Percentiles rank a stretch among this genome's conserved stretches.
Conservation (phyloP, 1,284 basidiomycete genomes). For the Ustilago vetiveriae region DNA sequence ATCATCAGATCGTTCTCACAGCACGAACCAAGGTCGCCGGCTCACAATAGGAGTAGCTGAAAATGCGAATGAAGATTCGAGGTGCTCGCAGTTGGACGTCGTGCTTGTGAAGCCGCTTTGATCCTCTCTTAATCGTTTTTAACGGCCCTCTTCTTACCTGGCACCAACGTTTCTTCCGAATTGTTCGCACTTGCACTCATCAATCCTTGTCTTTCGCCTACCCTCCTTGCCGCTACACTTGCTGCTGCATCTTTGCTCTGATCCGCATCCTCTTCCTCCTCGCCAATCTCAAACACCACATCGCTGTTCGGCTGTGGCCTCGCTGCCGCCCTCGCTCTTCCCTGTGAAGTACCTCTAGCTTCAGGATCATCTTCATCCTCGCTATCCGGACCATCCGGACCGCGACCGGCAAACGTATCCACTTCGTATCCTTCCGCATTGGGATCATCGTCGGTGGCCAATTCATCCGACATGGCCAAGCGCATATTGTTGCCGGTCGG, state of each 20-base stretch:
- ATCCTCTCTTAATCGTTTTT: conserved; percentile 48
- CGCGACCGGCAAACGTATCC: conserved; percentile 72
- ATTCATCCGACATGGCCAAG: conserved; percentile 67
- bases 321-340: not conserved
- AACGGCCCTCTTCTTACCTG: conserved; percentile 21
- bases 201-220: conserved; percentile 36
- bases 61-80: no score
- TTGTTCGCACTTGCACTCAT: conserved; percentile 32
- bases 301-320: conserved; percentile 22
- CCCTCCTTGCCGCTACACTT: not conserved
- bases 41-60: no score
- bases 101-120: no score
- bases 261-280: conserved; percentile 52
- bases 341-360: conserved; percentile 29
- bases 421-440: conserved; percentile 79
- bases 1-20: no score
- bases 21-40: no score
- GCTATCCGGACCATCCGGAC: conserved; percentile 40
- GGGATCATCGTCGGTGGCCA: conserved; percentile 83
- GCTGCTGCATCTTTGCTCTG: conserved; percentile 9
- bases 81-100: no score
- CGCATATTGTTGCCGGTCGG: conserved; percentile 91
- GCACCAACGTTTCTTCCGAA: conserved; percentile 53
- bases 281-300: conserved; percentile 58
- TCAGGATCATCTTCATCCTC: conserved; percentile 50